Evolutionary conservation across 306 rosid species (phyloP).

Genomic region (Cucumis hystrix): DNA sequence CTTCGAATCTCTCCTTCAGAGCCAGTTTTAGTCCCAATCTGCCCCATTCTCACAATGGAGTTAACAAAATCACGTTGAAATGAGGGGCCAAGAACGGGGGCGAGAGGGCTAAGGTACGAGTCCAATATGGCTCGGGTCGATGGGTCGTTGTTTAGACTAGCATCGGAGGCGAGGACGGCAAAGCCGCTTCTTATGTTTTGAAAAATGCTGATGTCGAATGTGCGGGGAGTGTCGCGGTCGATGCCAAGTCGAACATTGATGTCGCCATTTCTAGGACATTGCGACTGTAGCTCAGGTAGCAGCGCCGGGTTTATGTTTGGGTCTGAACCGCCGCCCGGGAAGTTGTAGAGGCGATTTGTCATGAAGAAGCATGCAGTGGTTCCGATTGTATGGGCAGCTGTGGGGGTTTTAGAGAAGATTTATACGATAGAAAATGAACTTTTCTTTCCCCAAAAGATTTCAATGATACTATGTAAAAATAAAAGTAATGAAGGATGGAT

Average conservation of each 20-base stretch:
- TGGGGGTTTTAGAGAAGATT: neutral
- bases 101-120: conserved; percentile 31
- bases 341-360: conserved; percentile 55
- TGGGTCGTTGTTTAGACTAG: conserved; percentile 45
- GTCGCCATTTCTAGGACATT: conserved; percentile 52
- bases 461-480: no score
- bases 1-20: conserved; percentile 41
- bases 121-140: conserved; percentile 33
- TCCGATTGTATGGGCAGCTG: conserved; percentile 92
- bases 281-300: conserved; percentile 22
- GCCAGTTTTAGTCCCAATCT: conserved; percentile 66
- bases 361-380: conserved; percentile 90
- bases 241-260: conserved; percentile 33
- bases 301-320: conserved; percentile 42
- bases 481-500: neutral
- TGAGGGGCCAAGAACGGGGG: conserved; percentile 37
- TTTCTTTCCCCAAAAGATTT: no score
- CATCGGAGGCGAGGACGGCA: conserved; percentile 78
- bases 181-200: conserved; percentile 54
- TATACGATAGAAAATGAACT: neutral
- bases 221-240: conserved; percentile 34
- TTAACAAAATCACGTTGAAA: conserved; percentile 48
- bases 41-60: conserved; percentile 64
- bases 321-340: conserved; percentile 56
- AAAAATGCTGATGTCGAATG: conserved; percentile 44